Evolutionary conservation across 805 yeast species (phyloP), one percentile per base, ranked within the genome.

Genomic region (Spathaspora passalidarum): DNA sequence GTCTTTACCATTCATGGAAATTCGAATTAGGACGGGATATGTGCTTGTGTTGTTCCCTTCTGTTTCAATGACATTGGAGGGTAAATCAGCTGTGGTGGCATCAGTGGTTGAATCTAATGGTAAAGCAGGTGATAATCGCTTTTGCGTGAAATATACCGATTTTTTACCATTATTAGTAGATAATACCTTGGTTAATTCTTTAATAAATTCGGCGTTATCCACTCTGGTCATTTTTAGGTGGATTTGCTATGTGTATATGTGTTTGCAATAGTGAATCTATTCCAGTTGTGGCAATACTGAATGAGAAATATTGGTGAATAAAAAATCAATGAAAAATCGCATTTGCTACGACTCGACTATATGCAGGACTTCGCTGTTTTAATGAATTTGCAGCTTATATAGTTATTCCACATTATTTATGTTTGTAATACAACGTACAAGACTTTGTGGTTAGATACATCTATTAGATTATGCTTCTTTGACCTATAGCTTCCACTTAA

Each of bases 21-120:
- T 78, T 61, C 96, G 78, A 51, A 90, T 75, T 39, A 90, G 66
- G 2, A 90, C 67, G 5, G 88, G 78, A 56, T 81, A 87, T 39
- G 75, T 65, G 32, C 62, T 57, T 10, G 58, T 54, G 56, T 60
- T 67, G 36, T 46, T 38, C 43, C 36, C 45, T 25, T 53, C 48
- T 16, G 50, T 50, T 14, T 55, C 55, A 14, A 61, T 57, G 16
- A 60, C 72, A 49, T 68, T 68, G 22, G 72, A 57, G 14, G 75
- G 50, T 49, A 70, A 60, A 50, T 70, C 76, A 11, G 44, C 49
- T 18, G 56, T 48, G 20, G 44, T 26, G 11, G 16, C n/a, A 2
- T 20, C 21, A 47, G 58, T 11, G 42, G 45, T 21, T 45, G 57
- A 45, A 40, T 62, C 61, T n/a, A 56, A 26, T 41, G 63, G 53